A percentile compares a stretch with the other conserved stretches of the same genome.
Evolutionary conservation across 306 rosid genomes (phyloP).

Genomic region (Rosa chinensis): DNA sequence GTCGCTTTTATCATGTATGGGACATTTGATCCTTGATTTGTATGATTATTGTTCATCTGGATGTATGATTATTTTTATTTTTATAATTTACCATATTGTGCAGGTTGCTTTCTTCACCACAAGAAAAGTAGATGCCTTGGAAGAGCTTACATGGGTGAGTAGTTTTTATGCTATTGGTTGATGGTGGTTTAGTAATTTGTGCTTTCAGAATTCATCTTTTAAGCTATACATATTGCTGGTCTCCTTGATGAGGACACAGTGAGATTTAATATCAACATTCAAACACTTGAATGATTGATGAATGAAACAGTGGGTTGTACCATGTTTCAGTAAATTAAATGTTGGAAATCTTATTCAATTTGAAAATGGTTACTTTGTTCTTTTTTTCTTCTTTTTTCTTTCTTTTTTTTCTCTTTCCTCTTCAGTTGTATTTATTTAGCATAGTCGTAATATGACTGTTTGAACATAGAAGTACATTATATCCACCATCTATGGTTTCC

Average conservation of each 20-base stretch:
- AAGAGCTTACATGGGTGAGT: constrained; percentile 96
- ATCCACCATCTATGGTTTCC: not conserved
- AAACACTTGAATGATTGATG: constrained; percentile 6
- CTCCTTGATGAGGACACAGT: not conserved
- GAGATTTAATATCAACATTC: not conserved
- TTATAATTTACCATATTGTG: constrained; percentile 15
- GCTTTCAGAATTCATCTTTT: not conserved
- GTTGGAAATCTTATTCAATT: not conserved
- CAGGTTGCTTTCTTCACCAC: constrained; percentile 93
- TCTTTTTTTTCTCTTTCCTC: not conserved
- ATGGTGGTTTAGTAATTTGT: constrained; percentile 24
- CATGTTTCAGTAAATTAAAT: not conserved
- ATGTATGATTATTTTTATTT: constrained; percentile 1
- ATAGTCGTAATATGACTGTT: not conserved
- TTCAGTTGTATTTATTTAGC: not conserved
- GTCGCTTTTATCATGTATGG: constrained; percentile 72
- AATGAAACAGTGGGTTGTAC: not conserved
- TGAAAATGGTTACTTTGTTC: not conserved
- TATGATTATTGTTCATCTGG: constrained; percentile 6
- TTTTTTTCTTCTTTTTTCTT: not conserved
- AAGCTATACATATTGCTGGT: not conserved
- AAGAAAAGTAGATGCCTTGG: constrained; percentile 70
- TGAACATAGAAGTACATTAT: not conserved
- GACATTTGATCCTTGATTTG: constrained; percentile 18
- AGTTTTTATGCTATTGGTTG: constrained; percentile 20